phyloP scores from a whole-genome alignment of 495 filamentous ascomycete genomes.

The Zalerion maritima region DNA sequence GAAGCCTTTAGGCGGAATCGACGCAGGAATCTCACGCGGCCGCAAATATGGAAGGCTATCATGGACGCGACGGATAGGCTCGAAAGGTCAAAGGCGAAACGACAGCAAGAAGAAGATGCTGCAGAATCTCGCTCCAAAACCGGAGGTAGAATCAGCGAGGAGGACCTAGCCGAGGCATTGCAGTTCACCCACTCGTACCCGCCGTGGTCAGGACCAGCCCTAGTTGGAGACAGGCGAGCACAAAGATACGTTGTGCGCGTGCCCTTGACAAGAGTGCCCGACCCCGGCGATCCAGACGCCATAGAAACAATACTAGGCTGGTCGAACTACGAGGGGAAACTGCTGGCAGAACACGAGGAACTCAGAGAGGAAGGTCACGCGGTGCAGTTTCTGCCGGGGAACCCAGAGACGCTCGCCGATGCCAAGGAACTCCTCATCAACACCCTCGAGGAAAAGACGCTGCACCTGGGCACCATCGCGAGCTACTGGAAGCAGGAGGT shows the following conservation, averaged over 20 bases:
- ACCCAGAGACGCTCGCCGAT: slow-evolving; percentile 5
- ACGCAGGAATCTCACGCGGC: not conserved
- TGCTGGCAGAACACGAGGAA: not conserved
- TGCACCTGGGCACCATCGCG: slow-evolving; percentile 2
- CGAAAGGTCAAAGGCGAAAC: not conserved
- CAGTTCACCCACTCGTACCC: slow-evolving; percentile 7
- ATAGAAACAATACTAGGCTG: not conserved
- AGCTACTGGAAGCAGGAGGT: not conserved
- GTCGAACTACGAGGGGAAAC: not conserved
- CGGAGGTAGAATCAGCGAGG: slow-evolving; percentile 5
- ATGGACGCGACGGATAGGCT: not conserved
- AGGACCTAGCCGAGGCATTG: slow-evolving; percentile 7
- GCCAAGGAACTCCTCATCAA: slow-evolving; percentile 4
- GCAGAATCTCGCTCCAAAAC: slow-evolving; percentile 1
- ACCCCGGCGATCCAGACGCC: not conserved
- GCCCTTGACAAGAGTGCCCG: not conserved
- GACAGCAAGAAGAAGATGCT: slow-evolving; percentile 6
- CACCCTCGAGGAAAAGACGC: not conserved
- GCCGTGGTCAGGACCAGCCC: slow-evolving; percentile 2
- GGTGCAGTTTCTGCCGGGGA: not conserved
- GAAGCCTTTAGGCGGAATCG: too few relatives aligned
- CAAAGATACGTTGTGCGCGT: slow-evolving; percentile 1
- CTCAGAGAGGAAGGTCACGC: not conserved
- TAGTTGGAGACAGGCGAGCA: not conserved
- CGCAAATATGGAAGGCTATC: slow-evolving; percentile 2